phyloP scores from a whole-genome alignment of 345 rosid genomes.

The Trapa incisa region DNA sequence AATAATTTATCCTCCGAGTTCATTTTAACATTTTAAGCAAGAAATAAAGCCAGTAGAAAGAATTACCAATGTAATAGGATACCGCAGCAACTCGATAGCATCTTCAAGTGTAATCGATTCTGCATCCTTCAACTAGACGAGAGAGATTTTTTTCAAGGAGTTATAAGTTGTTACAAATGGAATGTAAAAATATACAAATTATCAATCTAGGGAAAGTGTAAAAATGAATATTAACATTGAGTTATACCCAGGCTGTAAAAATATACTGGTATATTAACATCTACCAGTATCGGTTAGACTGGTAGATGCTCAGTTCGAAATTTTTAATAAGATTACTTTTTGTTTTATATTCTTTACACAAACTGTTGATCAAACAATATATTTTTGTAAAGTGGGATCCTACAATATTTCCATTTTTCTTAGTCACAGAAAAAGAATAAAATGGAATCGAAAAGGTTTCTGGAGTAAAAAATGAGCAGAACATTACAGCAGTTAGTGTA shows the following conservation, averaged over 20 bases:
- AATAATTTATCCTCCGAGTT: neutral
- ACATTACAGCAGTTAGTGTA: neutral
- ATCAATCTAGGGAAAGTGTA: neutral
- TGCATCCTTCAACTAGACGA: constrained; percentile 53
- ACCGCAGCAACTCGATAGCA: constrained; percentile 66
- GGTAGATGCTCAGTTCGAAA: neutral
- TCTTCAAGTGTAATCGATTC: constrained; percentile 51
- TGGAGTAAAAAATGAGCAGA: neutral
- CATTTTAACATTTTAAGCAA: constrained; percentile 2
- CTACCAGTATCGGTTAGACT: neutral
- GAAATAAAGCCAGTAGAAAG: constrained; percentile 5
- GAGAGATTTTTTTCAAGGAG: neutral
- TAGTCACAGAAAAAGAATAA: neutral
- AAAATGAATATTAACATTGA: neutral
- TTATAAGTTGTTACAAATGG: neutral
- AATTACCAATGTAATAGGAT: constrained; percentile 70
- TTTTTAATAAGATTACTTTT: neutral
- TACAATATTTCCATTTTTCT: neutral
- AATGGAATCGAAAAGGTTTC: neutral
- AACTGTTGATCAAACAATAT: neutral
- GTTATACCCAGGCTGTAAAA: neutral
- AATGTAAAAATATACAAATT: neutral
- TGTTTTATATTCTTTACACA: neutral
- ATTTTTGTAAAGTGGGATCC: neutral
- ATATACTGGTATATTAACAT: too few species aligned